phyloP scores from a whole-genome alignment of 768 basidiomycete species.

The Tulasnella sp. region DNA sequence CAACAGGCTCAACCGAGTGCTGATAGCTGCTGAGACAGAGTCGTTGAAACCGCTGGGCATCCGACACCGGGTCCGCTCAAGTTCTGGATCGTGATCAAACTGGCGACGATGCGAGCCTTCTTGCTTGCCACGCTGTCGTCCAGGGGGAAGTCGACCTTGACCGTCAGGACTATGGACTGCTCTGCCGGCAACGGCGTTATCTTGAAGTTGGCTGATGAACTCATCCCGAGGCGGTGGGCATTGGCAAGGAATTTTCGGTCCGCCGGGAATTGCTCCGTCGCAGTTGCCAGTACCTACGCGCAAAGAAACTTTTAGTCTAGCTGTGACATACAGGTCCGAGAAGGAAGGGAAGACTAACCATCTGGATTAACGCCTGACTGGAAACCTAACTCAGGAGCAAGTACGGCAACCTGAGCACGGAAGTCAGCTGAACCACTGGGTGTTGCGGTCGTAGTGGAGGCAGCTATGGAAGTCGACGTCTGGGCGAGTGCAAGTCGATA shows the following conservation, averaged over 20 bases:
- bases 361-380: slow-evolving; percentile 47
- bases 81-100: slow-evolving; percentile 62
- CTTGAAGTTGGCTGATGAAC: slow-evolving; percentile 44
- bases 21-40: neutral
- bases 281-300: slow-evolving; percentile 49
- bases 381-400: slow-evolving; percentile 53
- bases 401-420: slow-evolving; percentile 18
- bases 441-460: neutral
- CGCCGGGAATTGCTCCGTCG: slow-evolving; percentile 47
- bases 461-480: neutral
- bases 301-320: neutral
- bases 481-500: neutral
- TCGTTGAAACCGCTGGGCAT: slow-evolving; percentile 13
- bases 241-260: slow-evolving; percentile 47
- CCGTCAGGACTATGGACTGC: slow-evolving; percentile 54
- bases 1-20: neutral
- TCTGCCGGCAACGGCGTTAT: slow-evolving; percentile 48
- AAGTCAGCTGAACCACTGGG: neutral
- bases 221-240: slow-evolving; percentile 47
- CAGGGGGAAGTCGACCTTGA: slow-evolving; percentile 50
- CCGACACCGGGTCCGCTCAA: slow-evolving; percentile 54
- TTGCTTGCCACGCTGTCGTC: slow-evolving; percentile 42
- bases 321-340: too few species aligned
- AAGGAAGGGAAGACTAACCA: slow-evolving; percentile 27
- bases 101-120: slow-evolving; percentile 45